Evolutionary conservation across 805 yeast species (phyloP).

Genomic region (Metschnikowia gruessii): DNA sequence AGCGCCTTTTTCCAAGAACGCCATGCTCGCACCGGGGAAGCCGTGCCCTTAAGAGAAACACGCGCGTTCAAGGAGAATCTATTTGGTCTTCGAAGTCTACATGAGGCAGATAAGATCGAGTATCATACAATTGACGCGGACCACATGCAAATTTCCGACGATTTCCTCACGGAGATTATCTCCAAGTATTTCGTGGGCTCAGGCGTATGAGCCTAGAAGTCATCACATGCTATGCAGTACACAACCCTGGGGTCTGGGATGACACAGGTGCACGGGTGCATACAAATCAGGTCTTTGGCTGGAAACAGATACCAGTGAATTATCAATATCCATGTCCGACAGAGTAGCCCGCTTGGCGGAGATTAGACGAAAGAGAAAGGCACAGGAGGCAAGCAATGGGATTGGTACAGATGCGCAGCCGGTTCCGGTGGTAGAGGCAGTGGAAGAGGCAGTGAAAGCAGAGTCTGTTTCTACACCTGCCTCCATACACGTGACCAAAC

Average conservation of each 20-base stretch:
- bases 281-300: neutral
- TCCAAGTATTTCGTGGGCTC: conserved; percentile 37
- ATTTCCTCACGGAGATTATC: conserved; percentile 45
- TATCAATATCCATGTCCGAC: conserved; percentile 11
- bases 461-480: neutral
- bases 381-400: neutral
- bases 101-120: conserved; percentile 42
- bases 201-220: too few species aligned
- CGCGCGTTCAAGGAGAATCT: conserved; percentile 50
- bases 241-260: neutral
- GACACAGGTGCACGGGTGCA: conserved; percentile 10
- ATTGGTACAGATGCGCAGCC: neutral
- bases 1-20: conserved; percentile 64
- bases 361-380: conserved; percentile 15
- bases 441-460: neutral
- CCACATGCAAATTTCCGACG: conserved; percentile 66
- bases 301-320: neutral
- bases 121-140: conserved; percentile 51
- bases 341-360: conserved; percentile 20
- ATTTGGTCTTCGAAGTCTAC: conserved; percentile 55
- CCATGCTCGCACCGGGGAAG: conserved; percentile 40
- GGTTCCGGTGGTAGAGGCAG: neutral
- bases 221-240: too few species aligned
- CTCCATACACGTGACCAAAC: neutral
- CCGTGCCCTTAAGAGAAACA: conserved; percentile 48